A percentile compares a stretch with the other conserved stretches of the same genome.
phyloP scores from a whole-genome alignment of 345 rosid species.

The Adansonia digitata region DNA sequence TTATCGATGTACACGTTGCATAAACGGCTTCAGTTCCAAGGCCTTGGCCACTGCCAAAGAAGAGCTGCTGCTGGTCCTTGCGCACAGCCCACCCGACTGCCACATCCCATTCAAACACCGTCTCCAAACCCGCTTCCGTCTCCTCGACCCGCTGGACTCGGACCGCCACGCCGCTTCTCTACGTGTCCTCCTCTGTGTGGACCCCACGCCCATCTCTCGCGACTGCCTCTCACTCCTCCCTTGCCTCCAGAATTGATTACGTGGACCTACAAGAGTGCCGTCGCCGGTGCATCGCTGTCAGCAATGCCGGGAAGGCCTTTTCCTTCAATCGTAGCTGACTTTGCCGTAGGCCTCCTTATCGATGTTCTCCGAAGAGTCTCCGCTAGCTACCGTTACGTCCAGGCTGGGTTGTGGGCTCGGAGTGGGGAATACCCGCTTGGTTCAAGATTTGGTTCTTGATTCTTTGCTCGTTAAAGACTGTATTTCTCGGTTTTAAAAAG shows the following conservation, averaged over 20 bases:
- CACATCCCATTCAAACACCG: not conserved
- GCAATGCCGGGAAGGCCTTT: conserved; percentile 35
- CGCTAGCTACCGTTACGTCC: conserved; percentile 28
- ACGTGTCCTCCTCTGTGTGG: conserved; percentile 33
- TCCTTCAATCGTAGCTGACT: conserved; percentile 40
- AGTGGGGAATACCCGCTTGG: conserved; percentile 32
- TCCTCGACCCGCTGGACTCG: conserved; percentile 28
- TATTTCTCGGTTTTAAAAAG: no score
- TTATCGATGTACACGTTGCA: no score
- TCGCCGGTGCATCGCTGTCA: conserved; percentile 32
- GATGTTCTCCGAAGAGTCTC: conserved; percentile 35
- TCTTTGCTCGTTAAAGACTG: not conserved
- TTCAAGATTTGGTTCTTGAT: conserved; percentile 26
- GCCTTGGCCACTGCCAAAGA: conserved; percentile 4
- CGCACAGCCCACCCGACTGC: conserved; percentile 27
- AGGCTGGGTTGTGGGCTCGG: conserved; percentile 25
- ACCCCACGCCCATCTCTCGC: conserved; percentile 25
- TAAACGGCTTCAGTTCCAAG: not conserved
- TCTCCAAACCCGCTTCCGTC: conserved; percentile 19
- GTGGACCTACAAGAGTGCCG: conserved; percentile 42
- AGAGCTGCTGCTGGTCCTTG: conserved; percentile 20
- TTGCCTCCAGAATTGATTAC: conserved; percentile 32
- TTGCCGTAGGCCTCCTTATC: conserved; percentile 35
- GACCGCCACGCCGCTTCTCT: conserved; percentile 19
- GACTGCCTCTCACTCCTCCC: conserved; percentile 28